Evolutionary conservation across 2,329 filamentous ascomycete genomes (phyloP), one percentile per base, ranked within the genome.

Genomic region (Colletotrichum paranaense): DNA sequence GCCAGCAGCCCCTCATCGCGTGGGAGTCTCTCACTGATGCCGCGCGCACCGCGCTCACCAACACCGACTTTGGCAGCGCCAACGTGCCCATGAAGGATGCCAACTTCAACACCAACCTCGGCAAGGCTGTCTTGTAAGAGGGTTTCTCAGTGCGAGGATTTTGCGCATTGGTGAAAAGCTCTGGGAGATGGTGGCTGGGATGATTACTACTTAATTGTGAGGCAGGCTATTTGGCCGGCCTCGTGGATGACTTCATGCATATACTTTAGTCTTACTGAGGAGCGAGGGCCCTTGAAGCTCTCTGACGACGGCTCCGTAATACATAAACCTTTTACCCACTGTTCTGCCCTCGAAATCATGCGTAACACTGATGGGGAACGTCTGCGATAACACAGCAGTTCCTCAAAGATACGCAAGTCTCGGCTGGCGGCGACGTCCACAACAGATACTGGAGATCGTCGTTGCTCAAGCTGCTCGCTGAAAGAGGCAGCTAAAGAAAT

Each of bases 1-100:
- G 82, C 24, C 76, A 79, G 70, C 82, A 84, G 78, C 83, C 83
- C 2, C 73, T 86, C 55, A 78, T 85, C 74, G 82, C 82, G 6
- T 85, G 83, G 81, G 83, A 85, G 73, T 78, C 74, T 19, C 68
- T 85, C 66, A 76, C 82, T 2, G 66, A 75, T 3, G 81, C 77
- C 35, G 82, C 81, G 3, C 76, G 80, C 67, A 79, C 66, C 26
- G 82, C 82, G 0, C 77, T 85, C 14, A 62, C 78, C 38, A 78
- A 77, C 62, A 82, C 82, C 4, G 79, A 85, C 76, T 86, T 85
- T 72, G 84, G 83, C 24, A 58, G 32, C 52, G 84, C 82, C 24
- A 84, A 78, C 72, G 83, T 85, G 63, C 83, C 84, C 2, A 85
- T 86, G 52, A 76, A 76, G 57, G 60, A 75, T 8, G 62, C 30